Base-by-base conservation (phyloP, 805 yeast species). In the Metschnikowia baotianmanensis region DNA sequence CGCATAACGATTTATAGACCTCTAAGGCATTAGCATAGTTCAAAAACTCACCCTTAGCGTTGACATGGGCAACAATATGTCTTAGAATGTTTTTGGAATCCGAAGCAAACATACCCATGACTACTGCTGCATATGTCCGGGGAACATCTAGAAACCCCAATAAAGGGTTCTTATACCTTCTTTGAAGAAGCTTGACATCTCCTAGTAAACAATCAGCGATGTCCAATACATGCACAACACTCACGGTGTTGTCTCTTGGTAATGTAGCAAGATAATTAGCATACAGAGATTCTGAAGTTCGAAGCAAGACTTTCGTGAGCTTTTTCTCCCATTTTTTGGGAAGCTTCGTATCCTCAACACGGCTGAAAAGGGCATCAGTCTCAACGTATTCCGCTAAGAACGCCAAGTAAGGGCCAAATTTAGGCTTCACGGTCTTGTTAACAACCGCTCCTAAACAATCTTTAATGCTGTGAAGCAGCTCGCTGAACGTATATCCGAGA, bases 161-260 rank as follows among this genome's bases (percentile, higher is more conserved):
- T n/a, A 86, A 59, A 0, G 87, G 83, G 30, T 62, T 65, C 26
- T 75, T 76, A 53, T 81, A 86, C 45, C 78, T 61, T 45, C 77
- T 82, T 47, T 82, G 86, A 20, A 83, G 56, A 15, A 53, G 52
- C 40, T 73, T 65, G 13, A 82, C 75, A 23, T 71, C 71, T 3
- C 61, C 60, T 7, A 80, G 68, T 16, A 86, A 71, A 27, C 58
- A 53, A 34, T 80, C 81, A 0, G 82, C 78, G 4, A 82, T 67
- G 31, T 78, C 73, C 33, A 77, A 68, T 2, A 84, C 69, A 59
- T 83, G 83, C 19, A 69, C 53, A 2, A 82, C 62, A 28, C 70
- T 76, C 6, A 83, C 57, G 0, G 80, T 65, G 29, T 69, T 66
- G 53, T 71, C 76, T 45, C 83, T 65, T 0, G 95, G 93, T n/a